phyloP scores from a whole-genome alignment of 805 yeast genomes.

The Scheffersomyces stipitis region DNA sequence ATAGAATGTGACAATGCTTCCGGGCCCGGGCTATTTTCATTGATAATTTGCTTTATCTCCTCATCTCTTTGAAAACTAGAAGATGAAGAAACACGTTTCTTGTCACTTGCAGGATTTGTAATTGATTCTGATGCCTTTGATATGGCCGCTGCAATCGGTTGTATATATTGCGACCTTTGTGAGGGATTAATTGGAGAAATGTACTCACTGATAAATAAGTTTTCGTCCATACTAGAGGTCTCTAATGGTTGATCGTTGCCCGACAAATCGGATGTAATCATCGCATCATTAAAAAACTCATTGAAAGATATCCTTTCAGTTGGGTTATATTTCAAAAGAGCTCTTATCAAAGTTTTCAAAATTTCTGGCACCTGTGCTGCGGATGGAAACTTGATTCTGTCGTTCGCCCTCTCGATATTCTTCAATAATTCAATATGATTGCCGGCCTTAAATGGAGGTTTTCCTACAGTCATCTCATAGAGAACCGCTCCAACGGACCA shows the following conservation, averaged over 20 bases:
- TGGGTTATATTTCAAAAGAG: slow-evolving; percentile 79
- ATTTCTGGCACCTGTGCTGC: slow-evolving; percentile 63
- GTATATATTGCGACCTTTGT: slow-evolving; percentile 17
- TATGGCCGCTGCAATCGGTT: slow-evolving; percentile 10
- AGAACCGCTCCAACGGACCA: slow-evolving; percentile 98
- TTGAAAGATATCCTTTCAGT: slow-evolving; percentile 83
- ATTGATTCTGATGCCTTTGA: neutral
- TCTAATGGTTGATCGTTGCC: slow-evolving; percentile 59
- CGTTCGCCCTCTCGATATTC: slow-evolving; percentile 80
- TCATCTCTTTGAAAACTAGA: slow-evolving; percentile 32
- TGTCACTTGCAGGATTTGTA: neutral
- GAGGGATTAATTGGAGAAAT: slow-evolving; percentile 43
- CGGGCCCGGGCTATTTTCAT: slow-evolving; percentile 45
- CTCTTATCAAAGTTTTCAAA: slow-evolving; percentile 68
- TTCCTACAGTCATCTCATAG: slow-evolving; percentile 95
- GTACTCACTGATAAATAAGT: slow-evolving; percentile 83
- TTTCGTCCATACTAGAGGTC: slow-evolving; percentile 69
- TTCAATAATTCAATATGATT: slow-evolving; percentile 88
- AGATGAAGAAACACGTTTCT: neutral
- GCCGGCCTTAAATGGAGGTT: slow-evolving; percentile 91
- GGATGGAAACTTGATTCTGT: slow-evolving; percentile 74
- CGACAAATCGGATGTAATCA: slow-evolving; percentile 56
- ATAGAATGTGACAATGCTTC: slow-evolving; percentile 26
- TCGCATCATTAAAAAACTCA: slow-evolving; percentile 78
- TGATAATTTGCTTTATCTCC: slow-evolving; percentile 44